These are phyloP conservation scores for Hypomontagnella submonticulosa DNA, from an alignment of 495 filamentous ascomycete genomes.

Conservation along the genomic window DNA sequence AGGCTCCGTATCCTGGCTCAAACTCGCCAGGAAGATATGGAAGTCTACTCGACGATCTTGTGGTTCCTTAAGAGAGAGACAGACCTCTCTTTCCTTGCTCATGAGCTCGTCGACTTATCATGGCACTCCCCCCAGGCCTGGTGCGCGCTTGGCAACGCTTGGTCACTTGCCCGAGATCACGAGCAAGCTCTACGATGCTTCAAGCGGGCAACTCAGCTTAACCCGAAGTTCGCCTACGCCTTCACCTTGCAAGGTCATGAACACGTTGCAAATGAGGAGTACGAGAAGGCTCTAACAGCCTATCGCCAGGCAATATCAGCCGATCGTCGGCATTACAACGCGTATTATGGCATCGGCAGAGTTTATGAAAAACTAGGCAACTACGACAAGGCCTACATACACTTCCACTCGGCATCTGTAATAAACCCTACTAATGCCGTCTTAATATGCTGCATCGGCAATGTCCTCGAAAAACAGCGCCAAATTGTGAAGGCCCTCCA, in stretches of 20 bases:
- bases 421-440: slow-evolving; percentile 95
- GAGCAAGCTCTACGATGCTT: slow-evolving; percentile 96
- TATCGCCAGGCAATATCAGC: slow-evolving; percentile 86
- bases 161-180: slow-evolving; percentile 93
- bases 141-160: slow-evolving; percentile 95
- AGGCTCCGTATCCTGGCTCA: slow-evolving; percentile 79
- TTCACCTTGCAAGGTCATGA: slow-evolving; percentile 97
- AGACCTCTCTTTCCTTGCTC: slow-evolving; percentile 89
- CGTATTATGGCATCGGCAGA: slow-evolving; percentile 93
- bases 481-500: slow-evolving; percentile 78
- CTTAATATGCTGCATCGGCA: slow-evolving; percentile 88
- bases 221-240: slow-evolving; percentile 92
- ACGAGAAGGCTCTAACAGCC: slow-evolving; percentile 87
- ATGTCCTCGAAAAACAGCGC: slow-evolving; percentile 86
- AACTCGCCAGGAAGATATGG: slow-evolving; percentile 89
- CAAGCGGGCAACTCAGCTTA: slow-evolving; percentile 89
- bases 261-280: slow-evolving; percentile 96
- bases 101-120: slow-evolving; percentile 85
- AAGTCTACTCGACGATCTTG: slow-evolving; percentile 95
- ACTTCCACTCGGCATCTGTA: slow-evolving; percentile 84
- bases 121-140: slow-evolving; percentile 92
- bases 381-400: slow-evolving; percentile 86
- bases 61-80: slow-evolving; percentile 95
- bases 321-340: slow-evolving; percentile 92
- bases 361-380: slow-evolving; percentile 96